These are phyloP conservation scores for Ustulina deusta DNA, from an alignment of 2,329 filamentous ascomycete species.

Conservation along the genomic window DNA sequence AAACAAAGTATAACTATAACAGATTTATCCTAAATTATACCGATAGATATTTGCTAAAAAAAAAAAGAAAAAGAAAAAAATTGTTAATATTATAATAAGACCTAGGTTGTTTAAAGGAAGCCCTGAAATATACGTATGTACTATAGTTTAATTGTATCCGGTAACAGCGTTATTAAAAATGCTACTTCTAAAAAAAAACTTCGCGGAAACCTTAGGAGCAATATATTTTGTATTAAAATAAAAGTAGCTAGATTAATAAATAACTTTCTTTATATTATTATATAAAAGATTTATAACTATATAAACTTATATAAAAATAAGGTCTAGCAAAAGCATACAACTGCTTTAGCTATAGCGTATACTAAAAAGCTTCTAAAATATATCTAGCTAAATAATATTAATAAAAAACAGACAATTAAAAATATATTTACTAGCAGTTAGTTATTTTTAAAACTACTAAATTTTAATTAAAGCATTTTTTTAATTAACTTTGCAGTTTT, in stretches of 20 bases:
- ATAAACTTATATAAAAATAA: constrained; percentile 48
- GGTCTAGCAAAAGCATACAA: constrained; percentile 37
- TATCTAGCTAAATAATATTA: not conserved
- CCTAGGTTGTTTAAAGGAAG: constrained; percentile 36
- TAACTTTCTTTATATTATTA: constrained; percentile 45
- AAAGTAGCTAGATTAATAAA: constrained; percentile 32
- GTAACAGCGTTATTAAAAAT: constrained; percentile 44
- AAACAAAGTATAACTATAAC: constrained; percentile 22
- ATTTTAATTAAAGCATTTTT: not conserved
- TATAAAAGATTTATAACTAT: constrained; percentile 48
- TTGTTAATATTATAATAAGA: constrained; percentile 39
- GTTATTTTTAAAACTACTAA: too few species aligned
- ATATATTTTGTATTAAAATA: constrained; percentile 44
- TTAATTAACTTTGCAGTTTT: constrained; percentile 10
- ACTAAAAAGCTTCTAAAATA: constrained; percentile 21
- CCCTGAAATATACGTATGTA: constrained; percentile 42
- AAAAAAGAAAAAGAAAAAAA: constrained; percentile 31
- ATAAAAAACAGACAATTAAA: not conserved
- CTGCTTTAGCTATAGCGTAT: constrained; percentile 22
- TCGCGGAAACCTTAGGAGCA: constrained; percentile 13
- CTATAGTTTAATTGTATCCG: constrained; percentile 47
- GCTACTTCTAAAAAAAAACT: constrained; percentile 39
- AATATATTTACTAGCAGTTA: not conserved
- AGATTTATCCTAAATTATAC: not conserved
- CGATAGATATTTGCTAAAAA: constrained; percentile 7